Evolutionary conservation across 176 grass and related monocot genomes (phyloP), one percentile per base, ranked within the genome.

Genomic region (Avena sativa): DNA sequence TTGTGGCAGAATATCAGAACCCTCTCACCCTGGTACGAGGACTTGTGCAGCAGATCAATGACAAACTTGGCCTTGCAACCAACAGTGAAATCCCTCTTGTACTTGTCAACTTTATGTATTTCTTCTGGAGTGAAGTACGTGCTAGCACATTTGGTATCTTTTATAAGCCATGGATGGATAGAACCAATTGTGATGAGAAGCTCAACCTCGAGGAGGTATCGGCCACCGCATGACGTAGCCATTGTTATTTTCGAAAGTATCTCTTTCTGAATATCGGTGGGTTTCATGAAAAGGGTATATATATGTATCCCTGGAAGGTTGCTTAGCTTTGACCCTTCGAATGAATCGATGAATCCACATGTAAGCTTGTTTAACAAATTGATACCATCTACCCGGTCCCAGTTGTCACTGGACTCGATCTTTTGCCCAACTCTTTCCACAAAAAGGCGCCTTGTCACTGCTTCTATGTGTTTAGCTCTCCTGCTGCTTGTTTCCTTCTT

Each of bases 1-100:
- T 98, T 98, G 86, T 98, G 96, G 79, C 91, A 98, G 77, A 98
- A 98, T 80, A 98, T 86, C 87, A 98, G 89, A 50, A 98, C 93
- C 74, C 72, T 87, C 84, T 98, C 96, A 38, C 94, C 92, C 78
- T 53, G 91, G 32, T 92, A 83, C 2, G 91, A 78, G 4, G 93
- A 94, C 72, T 98, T 95, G 80, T 82, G 87, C 56, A 95, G 82
- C 34, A 95, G 89, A 89, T 98, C 93, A 21, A 98, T 92, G 5
- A 98, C 91, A 81, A 98, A 98, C 66, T 87, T 91, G 21, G 88
- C 80, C 86, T 98, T 98, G 14, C 90, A 93, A 79, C 96, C 96
- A 67, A 44, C 82, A 3, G 49, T 5, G 1, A 68, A 81, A 16
- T 90, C 71, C 73, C 51, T 50, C 81, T 83, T 86, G 65, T 81